Base-by-base conservation (phyloP, 306 rosid species). In the Trichosanthes cucumerina region DNA sequence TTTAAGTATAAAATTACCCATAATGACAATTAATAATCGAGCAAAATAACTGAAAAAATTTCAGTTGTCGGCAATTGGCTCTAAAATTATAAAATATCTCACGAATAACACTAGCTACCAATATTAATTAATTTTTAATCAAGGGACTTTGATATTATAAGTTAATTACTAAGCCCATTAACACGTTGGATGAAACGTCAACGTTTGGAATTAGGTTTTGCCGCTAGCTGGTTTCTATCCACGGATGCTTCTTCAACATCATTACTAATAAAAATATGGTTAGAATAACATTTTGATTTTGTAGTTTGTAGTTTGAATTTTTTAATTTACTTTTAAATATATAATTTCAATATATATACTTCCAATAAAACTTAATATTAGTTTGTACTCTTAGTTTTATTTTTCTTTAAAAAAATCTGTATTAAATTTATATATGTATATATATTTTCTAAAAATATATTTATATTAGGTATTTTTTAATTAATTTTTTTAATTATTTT, bases 171-270 rank as follows among this genome's bases (percentile, higher is more conserved):
- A n/a, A 69, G 39, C 10, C 41, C 56, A 36, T 57, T 11, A 18
- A 21, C 60, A 74, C 28, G 78, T 18, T 18, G 44, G 78, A 74
- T 50, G 59, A 50, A 74, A 74, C 78, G 78, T 74, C 78, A 18
- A 50, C 63, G 46, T 74, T 50, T 49, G 19, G n/a, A 14, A 6
- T 43, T 70, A 26, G 77, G 77, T 72, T 31, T 28, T 49, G 78
- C 62, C 34, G 62, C 26, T 74, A 28, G 19, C 78, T 31, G 78
- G 78, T 28, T 74, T 74, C 59, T 73, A 24, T 73, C 77, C 13
- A 18, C 4, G 14, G 57, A 71, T 44, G 12, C 39, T 46, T 71
- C 75, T 68, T 68, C 75, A 68, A 68, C 19, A 43, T 21, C 75
- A 3, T 21, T 38, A 13, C 11, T 4, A 38, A 19, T 9, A 63